Evolutionary conservation across 2,329 filamentous ascomycete species (phyloP), one percentile per base, ranked within the genome.

Genomic region (Fusarium transvaalense): DNA sequence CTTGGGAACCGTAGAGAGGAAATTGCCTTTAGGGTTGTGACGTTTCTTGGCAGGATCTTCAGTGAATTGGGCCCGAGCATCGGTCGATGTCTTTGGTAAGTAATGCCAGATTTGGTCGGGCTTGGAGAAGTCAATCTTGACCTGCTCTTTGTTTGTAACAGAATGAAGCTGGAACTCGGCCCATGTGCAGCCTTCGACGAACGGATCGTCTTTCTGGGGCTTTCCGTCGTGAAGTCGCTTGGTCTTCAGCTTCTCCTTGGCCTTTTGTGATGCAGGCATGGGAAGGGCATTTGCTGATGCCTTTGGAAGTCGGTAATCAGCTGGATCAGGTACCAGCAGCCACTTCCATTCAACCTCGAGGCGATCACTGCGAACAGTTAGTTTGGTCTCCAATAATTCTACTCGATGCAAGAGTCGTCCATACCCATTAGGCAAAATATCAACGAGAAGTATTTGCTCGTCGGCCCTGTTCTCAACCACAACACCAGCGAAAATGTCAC

Each of bases 11-110:
- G 90, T 89, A 45, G 93, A 90, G 76, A 94, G 78, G 78, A 91
- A 94, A 76, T 91, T 92, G 69, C 89, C 89, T 79, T 87, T 90
- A 3, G 85, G 81, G 62, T 93, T 92, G 78, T 93, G 85, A 45
- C 82, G 82, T n/a, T 80, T 84, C 14, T 79, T 84, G 10, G 75
- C 67, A 42, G 86, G 88, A 79, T 97, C 89, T 74, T 96, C 92
- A 6, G 94, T 97, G 80, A 96, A 99, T 77, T 97, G 93, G 27
- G 94, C 91, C 78, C 91, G 94, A 55, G 93, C 92, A 75, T 98
- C 95, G 9, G 95, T 97, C 23, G 95, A 98, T 21, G 86, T 88
- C 77, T 89, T 89, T 32, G 93, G 93, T 63, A 99, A 85, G 77
- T 97, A 98, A 80, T 93, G 88, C 93, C 94, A 98, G 19, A 97